phyloP scores from a whole-genome alignment of 2,329 filamentous ascomycete genomes.

The Pseudogymnoascus verrucosus region DNA sequence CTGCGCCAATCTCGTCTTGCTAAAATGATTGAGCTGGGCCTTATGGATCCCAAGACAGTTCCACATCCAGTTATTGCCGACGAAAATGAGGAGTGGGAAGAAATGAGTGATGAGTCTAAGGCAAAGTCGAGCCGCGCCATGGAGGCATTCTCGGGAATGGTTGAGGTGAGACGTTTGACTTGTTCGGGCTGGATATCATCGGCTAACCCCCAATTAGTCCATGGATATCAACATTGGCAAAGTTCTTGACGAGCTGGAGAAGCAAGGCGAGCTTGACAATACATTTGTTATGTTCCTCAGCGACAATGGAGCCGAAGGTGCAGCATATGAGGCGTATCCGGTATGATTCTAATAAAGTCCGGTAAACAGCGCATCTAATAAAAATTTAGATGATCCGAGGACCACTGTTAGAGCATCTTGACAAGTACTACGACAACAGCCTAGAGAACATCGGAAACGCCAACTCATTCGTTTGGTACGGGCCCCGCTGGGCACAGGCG shows the following conservation, averaged over 20 bases:
- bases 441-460: constrained; percentile 39
- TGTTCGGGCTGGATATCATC: constrained; percentile 22
- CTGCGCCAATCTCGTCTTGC: constrained; percentile 37
- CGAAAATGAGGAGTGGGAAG: constrained; percentile 28
- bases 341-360: constrained; percentile 17
- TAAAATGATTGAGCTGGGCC: constrained; percentile 36
- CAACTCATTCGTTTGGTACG: constrained; percentile 42
- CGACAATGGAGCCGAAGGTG: constrained; percentile 43
- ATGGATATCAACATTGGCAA: constrained; percentile 40
- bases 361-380: background rate
- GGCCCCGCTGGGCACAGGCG: constrained; percentile 28
- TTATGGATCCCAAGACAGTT: constrained; percentile 34
- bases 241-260: constrained; percentile 36
- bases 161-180: constrained; percentile 26
- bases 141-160: constrained; percentile 44
- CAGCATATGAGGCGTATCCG: constrained; percentile 37
- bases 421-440: constrained; percentile 37
- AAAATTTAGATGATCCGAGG: constrained; percentile 26
- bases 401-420: background rate
- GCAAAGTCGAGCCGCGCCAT: constrained; percentile 36
- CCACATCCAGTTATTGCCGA: constrained; percentile 34
- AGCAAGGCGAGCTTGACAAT: constrained; percentile 40
- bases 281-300: constrained; percentile 42
- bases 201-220: background rate
- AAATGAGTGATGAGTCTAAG: constrained; percentile 31